Evolutionary conservation across 129 eudicot genomes (phyloP).

Genomic region (Arctium minus): DNA sequence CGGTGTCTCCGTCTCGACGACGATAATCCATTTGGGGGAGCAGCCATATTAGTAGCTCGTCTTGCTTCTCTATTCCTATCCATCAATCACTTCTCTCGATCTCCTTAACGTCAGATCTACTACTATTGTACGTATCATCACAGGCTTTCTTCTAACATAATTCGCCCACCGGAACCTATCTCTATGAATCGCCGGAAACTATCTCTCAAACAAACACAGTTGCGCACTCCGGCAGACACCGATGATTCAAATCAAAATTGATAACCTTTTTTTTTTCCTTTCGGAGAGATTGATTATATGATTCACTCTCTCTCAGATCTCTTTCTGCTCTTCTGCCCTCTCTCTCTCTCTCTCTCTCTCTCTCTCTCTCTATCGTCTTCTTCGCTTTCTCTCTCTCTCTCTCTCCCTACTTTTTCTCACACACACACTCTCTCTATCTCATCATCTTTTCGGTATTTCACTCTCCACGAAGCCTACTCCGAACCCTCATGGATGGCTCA

Average conservation of each 20-base stretch:
- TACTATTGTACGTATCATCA: constrained; percentile 32
- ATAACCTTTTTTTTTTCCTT: constrained; percentile 5
- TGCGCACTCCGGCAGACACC: constrained; percentile 34
- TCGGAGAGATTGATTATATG: constrained; percentile 25
- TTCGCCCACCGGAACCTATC: constrained; percentile 26
- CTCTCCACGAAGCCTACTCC: constrained; percentile 43
- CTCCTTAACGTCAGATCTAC: constrained; percentile 20
- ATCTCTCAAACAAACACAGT: background rate
- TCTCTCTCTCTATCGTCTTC: constrained; percentile 6
- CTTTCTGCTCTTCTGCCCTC: constrained; percentile 26
- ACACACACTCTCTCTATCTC: constrained; percentile 51
- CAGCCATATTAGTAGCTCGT: constrained; percentile 50
- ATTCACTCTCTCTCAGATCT: constrained; percentile 40
- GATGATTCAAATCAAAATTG: constrained; percentile 19
- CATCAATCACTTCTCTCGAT: constrained; percentile 36
- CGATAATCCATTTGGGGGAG: constrained; percentile 48
- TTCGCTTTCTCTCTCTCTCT: constrained; percentile 5
- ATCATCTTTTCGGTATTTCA: constrained; percentile 55
- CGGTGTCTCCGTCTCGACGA: constrained; percentile 64
- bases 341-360: constrained; percentile 8
- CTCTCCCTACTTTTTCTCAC: constrained; percentile 25
- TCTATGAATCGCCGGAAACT: constrained; percentile 33
- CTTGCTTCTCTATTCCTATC: constrained; percentile 80
- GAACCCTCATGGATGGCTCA: constrained; percentile 43
- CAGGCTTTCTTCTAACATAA: constrained; percentile 32